Conservation (phyloP, 2,329 filamentous ascomycete species). For the Ophiostoma ulmi region DNA sequence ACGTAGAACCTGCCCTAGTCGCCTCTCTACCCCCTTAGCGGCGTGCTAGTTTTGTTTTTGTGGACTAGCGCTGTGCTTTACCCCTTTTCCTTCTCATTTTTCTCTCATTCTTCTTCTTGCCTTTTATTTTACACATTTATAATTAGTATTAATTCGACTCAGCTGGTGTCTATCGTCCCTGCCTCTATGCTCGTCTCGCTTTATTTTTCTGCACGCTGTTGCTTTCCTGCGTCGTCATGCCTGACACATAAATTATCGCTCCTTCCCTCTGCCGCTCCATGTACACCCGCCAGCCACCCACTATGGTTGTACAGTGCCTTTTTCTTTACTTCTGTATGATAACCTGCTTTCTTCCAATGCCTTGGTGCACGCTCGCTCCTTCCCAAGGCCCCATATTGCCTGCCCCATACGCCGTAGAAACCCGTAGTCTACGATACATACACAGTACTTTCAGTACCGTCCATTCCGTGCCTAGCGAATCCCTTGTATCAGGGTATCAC, state of each 20-base stretch:
- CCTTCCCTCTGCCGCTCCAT: background rate
- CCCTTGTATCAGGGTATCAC: background rate
- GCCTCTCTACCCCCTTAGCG: conserved; percentile 20
- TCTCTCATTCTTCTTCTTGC: background rate
- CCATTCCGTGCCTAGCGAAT: background rate
- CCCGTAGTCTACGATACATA: background rate
- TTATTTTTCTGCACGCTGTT: background rate
- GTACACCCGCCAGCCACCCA: background rate
- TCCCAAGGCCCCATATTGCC: background rate
- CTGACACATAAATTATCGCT: background rate
- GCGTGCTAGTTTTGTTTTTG: conserved; percentile 15
- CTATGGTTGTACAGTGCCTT: background rate
- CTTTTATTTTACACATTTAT: background rate
- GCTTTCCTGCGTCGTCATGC: conserved; percentile 10
- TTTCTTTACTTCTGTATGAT: background rate
- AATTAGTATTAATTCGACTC: background rate
- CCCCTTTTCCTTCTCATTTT: conserved; percentile 17
- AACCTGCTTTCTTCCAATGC: background rate
- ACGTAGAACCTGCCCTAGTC: conserved; percentile 19
- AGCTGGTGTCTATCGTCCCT: background rate
- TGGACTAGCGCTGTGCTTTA: conserved; percentile 15
- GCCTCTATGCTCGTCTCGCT: background rate
- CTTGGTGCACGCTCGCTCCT: background rate
- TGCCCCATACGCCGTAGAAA: background rate
- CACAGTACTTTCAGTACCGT: background rate